Evolutionary conservation across 179 eudicot species (phyloP), one percentile per base, ranked within the genome.

Genomic region (Patellifolia procumbens): DNA sequence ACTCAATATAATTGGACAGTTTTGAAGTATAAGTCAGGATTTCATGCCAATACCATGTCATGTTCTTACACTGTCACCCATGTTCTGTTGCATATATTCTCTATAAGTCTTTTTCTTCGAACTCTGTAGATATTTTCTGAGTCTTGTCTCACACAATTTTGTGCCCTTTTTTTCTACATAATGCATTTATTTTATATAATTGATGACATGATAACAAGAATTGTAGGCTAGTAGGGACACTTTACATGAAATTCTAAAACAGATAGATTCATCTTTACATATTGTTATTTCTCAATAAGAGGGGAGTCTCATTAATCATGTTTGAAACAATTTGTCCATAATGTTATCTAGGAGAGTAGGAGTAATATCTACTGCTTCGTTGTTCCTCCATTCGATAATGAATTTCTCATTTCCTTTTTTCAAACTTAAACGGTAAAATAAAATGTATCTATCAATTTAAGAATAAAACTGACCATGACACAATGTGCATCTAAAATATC

Each of bases 91-190:
- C 65, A 55, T 60, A 56, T 70, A 32, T 61, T 70, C 67, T 68
- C n/a, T n/a, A n/a, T n/a, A 16, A 52, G 19, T 55, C 49, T 67
- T 65, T 42, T 46, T 12, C 31, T 22, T 26, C 8, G 55, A 42
- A 48, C 19, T 32, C 13, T 39, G 35, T 20, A 66, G 77, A 81
- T 67, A 72, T 81, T 76, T 76, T 67, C 58, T 10, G 46, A 73
- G 68, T 61, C 68, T 62, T 76, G 70, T 67, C 77, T 29, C 26
- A 72, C 37, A 35, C 43, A 35, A 66, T 76, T 72, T 59, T 74
- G 20, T 67, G 51, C n/a, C 1, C 1, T 68, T 28, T 19, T 26
- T 37, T 26, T 37, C 37, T 58, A 37, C 11, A 34, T 45, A 68
- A 37, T 74, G 37, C 49, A 76, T 51, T 34, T 72, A 42, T 75